Base-by-base conservation (phyloP, 2,329 filamentous ascomycete genomes). In the Penicillium oxalicum region DNA sequence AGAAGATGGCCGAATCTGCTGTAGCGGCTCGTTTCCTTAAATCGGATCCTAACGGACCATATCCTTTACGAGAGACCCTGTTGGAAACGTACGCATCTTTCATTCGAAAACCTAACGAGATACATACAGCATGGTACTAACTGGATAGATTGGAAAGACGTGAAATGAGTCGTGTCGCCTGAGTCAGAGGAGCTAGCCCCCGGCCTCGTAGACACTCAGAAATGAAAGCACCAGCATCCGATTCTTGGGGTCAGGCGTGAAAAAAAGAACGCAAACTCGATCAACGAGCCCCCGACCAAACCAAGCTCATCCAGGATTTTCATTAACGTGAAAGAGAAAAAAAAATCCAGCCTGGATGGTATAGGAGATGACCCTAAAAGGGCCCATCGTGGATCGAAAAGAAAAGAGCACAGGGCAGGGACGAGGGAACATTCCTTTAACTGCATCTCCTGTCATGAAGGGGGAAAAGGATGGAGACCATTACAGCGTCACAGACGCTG, bases 341-440 rank as follows among this genome's bases (percentile, higher is more conserved):
- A 53, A 58, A 66, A 63, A 62, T 49, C 72, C 69, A 74, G 73
- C 74, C 69, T 68, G 69, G 71, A 75, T 70, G 62, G 72, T 47
- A 24, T 78, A 78, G 76, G 72, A 68, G 75, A 78, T 78, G 76
- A 76, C 50, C 74, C 76, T 77, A 77, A 56, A 77, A 54, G 38
- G 37, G 57, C 50, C 50, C 49, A 45, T 40, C 44, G 49, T 45
- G 47, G 25, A 28, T n/a, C 18, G 18, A 40, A 37, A 44, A 12
- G 12, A 24, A 12, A 24, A 47, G 48, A 48, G 36, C 39, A 32
- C 13, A 12, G 6, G 45, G 40, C 24, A 18, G n/a, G n/a, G 24
- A 11, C 35, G 40, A 34, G 38, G 36, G 43, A 36, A 18, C 13
- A 33, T 28, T n/a, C 34, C 18, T n/a, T 27, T 39, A 11, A 5